A percentile compares a stretch with the other conserved stretches of the same genome.
Conservation (phyloP, 2,329 filamentous ascomycete species). For the Drechslera avenae region DNA sequence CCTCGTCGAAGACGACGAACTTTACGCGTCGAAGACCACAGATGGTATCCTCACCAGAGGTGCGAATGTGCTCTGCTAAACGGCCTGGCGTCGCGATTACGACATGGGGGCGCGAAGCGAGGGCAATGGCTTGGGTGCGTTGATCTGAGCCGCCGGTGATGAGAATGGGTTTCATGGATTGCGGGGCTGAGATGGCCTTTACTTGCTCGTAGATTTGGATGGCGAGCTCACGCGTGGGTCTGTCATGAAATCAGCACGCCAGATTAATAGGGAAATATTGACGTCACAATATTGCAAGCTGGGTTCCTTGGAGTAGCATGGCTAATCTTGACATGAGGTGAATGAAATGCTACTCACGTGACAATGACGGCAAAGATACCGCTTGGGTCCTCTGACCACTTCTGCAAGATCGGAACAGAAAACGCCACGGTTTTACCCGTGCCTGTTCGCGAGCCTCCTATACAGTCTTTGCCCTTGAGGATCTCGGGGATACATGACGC, state of each 20-base stretch:
- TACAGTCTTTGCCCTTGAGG: conserved; percentile 84
- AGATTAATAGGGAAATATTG: no score
- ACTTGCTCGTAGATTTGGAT: conserved; percentile 97
- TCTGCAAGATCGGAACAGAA: conserved; percentile 89
- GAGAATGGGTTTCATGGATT: conserved; percentile 85
- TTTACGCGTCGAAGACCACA: conserved; percentile 77
- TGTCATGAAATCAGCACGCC: not conserved
- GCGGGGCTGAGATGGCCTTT: conserved; percentile 86
- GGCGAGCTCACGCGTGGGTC: conserved; percentile 73
- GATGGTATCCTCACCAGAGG: conserved; percentile 88
- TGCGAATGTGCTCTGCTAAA: conserved; percentile 89
- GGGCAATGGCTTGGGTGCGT: conserved; percentile 83
- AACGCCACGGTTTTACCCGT: conserved; percentile 98
- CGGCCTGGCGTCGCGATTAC: conserved; percentile 91
- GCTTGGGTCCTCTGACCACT: conserved; percentile 88
- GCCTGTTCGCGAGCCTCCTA: conserved; percentile 91
- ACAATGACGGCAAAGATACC: conserved; percentile 89
- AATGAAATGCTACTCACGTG: conserved; percentile 68
- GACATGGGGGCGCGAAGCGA: conserved; percentile 82
- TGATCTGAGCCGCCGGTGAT: conserved; percentile 93
- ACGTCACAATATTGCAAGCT: no score
- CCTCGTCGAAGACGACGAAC: conserved; percentile 93
- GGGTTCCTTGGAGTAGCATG: no score
- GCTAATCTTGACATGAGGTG: no score
- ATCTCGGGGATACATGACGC: conserved; percentile 92